Evolutionary conservation across 768 basidiomycete genomes (phyloP).

Genomic region (Podaxis sp.): DNA sequence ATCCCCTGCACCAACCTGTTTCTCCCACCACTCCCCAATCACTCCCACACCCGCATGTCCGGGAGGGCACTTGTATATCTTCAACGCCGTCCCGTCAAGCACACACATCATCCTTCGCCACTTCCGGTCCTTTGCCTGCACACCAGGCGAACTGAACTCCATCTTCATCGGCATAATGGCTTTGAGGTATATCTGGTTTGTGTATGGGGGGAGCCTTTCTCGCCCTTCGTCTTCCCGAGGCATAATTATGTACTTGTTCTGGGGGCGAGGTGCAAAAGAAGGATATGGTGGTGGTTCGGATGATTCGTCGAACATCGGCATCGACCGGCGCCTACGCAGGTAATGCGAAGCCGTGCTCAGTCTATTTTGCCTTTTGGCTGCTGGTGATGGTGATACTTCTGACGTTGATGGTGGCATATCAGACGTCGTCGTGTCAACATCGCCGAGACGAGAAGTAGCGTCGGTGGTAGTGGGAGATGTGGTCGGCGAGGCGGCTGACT

Average conservation of each 20-base stretch:
- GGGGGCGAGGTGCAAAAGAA: slow-evolving; percentile 22
- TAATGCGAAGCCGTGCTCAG: slow-evolving; percentile 29
- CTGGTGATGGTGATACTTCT: neutral
- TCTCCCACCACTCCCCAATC: slow-evolving; percentile 78
- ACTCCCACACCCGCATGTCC: slow-evolving; percentile 43
- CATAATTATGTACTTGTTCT: slow-evolving; percentile 24
- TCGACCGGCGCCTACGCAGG: slow-evolving; percentile 59
- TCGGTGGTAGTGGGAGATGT: neutral
- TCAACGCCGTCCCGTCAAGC: slow-evolving; percentile 87
- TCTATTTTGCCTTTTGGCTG: slow-evolving; percentile 18
- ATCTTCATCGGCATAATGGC: slow-evolving; percentile 86
- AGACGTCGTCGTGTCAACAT: neutral
- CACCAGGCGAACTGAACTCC: slow-evolving; percentile 84
- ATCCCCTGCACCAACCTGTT: slow-evolving; percentile 69
- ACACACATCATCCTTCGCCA: slow-evolving; percentile 89
- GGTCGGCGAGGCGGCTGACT: neutral
- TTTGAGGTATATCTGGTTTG: slow-evolving; percentile 75
- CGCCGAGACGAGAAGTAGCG: neutral
- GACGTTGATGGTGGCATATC: neutral
- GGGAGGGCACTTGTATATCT: slow-evolving; percentile 56
- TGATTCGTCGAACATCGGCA: slow-evolving; percentile 61
- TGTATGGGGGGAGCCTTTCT: slow-evolving; percentile 78
- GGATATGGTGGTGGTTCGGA: slow-evolving; percentile 70
- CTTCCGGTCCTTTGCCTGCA: slow-evolving; percentile 85
- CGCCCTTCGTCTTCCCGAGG: slow-evolving; percentile 79